These are phyloP conservation scores for Saccharomycopsis capsularis DNA, from an alignment of 805 yeast species.

Conservation along the genomic window DNA sequence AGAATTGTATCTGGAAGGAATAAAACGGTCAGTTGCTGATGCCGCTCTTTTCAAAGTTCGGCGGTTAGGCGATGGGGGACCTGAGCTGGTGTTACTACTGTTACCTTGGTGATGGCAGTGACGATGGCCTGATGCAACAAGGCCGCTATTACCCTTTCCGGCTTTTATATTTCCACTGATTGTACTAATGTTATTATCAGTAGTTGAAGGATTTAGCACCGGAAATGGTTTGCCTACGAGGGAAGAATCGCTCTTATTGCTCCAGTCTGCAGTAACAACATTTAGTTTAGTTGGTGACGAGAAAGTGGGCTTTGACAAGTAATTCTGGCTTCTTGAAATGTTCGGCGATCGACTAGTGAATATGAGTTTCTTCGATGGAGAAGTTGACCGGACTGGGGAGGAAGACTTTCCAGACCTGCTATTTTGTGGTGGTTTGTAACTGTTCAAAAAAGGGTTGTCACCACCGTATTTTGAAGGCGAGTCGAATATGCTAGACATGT, in stretches of 20 bases:
- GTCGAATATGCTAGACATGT: neutral
- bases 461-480: neutral
- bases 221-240: neutral
- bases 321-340: neutral
- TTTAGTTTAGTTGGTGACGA: slow-evolving; percentile 42
- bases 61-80: slow-evolving; percentile 12
- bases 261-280: slow-evolving; percentile 35
- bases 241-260: slow-evolving; percentile 19
- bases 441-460: neutral
- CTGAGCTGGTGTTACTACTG: slow-evolving; percentile 21
- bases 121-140: slow-evolving; percentile 23
- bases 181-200: slow-evolving; percentile 23
- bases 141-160: too few species aligned
- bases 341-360: slow-evolving; percentile 8
- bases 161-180: too few species aligned
- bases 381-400: neutral
- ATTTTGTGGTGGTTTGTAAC: neutral
- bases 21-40: slow-evolving; percentile 50
- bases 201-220: too few species aligned
- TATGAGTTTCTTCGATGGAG: slow-evolving; percentile 6
- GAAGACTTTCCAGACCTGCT: too few species aligned
- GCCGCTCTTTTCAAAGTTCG: slow-evolving; percentile 25
- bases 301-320: slow-evolving; percentile 13
- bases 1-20: slow-evolving; percentile 50
- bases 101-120: too few species aligned